These are phyloP conservation scores for Coemansia sp. DNA, from an alignment of 192 early-diverging fungal species.

Conservation along the genomic window DNA sequence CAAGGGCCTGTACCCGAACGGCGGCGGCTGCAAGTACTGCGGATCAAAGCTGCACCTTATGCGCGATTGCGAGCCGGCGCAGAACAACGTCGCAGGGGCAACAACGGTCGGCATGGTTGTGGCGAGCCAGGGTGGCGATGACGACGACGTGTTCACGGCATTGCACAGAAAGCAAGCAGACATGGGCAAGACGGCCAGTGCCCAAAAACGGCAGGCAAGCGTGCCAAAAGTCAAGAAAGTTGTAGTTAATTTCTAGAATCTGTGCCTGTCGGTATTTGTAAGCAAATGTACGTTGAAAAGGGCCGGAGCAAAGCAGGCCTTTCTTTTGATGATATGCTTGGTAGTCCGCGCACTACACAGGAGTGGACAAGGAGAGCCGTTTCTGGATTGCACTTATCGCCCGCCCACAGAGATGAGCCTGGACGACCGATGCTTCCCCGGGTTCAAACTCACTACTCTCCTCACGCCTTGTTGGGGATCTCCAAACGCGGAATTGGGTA, in stretches of 20 bases:
- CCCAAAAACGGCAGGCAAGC: constrained; percentile 2
- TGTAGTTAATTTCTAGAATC: constrained; percentile 20
- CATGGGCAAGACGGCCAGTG: constrained; percentile 15
- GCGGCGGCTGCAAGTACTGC: constrained; percentile 87
- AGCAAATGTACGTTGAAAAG: not conserved
- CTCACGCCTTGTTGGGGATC: too few relatives aligned
- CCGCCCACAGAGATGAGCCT: too few relatives aligned
- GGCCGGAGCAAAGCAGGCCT: not conserved
- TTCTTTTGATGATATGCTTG: not conserved
- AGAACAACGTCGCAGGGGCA: constrained; percentile 42
- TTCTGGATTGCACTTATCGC: too few relatives aligned
- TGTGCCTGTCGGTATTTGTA: not conserved
- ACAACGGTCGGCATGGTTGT: constrained; percentile 73
- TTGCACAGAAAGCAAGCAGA: constrained; percentile 39
- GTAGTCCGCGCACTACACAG: too few relatives aligned
- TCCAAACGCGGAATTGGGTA: too few relatives aligned
- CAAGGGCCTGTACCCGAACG: constrained; percentile 85
- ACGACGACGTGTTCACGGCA: constrained; percentile 71
- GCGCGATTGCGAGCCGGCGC: constrained; percentile 73
- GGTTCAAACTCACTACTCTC: too few relatives aligned
- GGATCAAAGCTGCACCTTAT: constrained; percentile 84
- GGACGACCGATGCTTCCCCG: too few relatives aligned
- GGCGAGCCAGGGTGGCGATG: constrained; percentile 85
- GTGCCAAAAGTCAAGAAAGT: constrained; percentile 20
- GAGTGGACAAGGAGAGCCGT: too few relatives aligned